phyloP scores from a whole-genome alignment of 495 filamentous ascomycete genomes.

The Letharia columbiana region DNA sequence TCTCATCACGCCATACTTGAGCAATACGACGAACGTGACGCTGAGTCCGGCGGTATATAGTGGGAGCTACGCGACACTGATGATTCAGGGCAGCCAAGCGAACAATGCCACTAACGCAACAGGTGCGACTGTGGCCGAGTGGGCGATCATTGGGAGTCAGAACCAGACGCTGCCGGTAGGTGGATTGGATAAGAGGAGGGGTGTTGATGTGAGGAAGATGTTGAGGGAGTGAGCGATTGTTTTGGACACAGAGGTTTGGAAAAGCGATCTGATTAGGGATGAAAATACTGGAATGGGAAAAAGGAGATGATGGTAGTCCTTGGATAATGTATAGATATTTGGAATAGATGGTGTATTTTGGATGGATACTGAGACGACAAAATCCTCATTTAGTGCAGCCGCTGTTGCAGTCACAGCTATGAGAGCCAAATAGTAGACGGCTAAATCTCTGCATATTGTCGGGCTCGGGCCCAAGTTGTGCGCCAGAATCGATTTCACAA shows the following conservation, averaged over 20 bases:
- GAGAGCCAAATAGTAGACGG: too few species aligned
- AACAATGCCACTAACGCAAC: slow-evolving; percentile 41
- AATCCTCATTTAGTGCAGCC: too few species aligned
- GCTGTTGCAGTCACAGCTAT: too few species aligned
- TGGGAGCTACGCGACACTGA: slow-evolving; percentile 38
- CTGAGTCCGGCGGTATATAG: slow-evolving; percentile 31
- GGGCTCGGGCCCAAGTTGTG: too few species aligned
- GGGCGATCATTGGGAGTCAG: slow-evolving; percentile 44
- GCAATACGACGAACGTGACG: slow-evolving; percentile 43
- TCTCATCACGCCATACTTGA: slow-evolving; percentile 33
- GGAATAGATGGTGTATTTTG: too few species aligned
- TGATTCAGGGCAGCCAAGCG: slow-evolving; percentile 44
- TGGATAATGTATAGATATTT: too few species aligned
- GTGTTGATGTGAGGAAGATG: neutral
- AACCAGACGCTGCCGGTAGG: neutral
- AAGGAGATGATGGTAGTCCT: neutral
- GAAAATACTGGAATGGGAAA: neutral
- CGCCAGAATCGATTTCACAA: too few species aligned
- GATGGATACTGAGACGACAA: too few species aligned
- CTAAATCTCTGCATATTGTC: too few species aligned
- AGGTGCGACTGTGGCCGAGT: slow-evolving; percentile 67
- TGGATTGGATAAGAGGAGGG: neutral
- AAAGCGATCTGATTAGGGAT: neutral
- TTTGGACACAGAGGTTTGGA: neutral
- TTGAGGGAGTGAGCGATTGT: neutral